Evolutionary conservation across 129 eudicot genomes (phyloP), one percentile per base, ranked within the genome.

Genomic region (Pseudognaphalium luteoalbum): DNA sequence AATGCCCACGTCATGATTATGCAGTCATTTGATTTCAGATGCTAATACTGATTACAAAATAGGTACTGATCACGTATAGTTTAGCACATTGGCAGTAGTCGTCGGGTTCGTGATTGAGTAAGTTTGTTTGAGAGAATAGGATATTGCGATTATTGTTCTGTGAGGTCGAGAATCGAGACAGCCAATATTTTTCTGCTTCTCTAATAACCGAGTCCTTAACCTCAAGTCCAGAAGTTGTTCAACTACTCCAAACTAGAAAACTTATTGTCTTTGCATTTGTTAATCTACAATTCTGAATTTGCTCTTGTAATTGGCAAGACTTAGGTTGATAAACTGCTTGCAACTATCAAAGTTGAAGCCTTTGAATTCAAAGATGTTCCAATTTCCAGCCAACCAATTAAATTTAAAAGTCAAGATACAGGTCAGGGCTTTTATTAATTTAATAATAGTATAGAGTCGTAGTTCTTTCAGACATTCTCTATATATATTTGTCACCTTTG

Each of bases 261-360:
- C 44, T 6, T 28, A 7, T 71, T 16, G 29, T 21, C 6, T 51
- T 16, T 52, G 56, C 75, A 51, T 71, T 32, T 71, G 64, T 62
- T 29, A 9, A 71, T 32, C 75, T 17, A 32, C 66, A 16, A 17
- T 54, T 33, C 32, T 11, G 8, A 37, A 25, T 71, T 54, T 54
- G 50, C 47, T 51, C 28, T 71, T 29, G 44, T 71, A 19, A 17
- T 8, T 14, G 61, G 25, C 64, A 51, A 52, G 19, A 52, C 76
- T 28, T 71, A 71, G 65, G 63, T 70, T 70, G 74, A 25, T 71
- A 52, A 71, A 52, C 76, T 51, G 42, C 47, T 71, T 62, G 32
- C 30, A 52, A 71, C 64, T 19, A 70, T 7, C 19, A 17, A 47
- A 11, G 54, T 11, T 14, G 54, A 47, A 47, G n/a, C 16, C 54